Percentiles rank a stretch among this genome's conserved stretches.
Conservation (phyloP, 139 green algal species). For the Haematococcus lacustris region DNA sequence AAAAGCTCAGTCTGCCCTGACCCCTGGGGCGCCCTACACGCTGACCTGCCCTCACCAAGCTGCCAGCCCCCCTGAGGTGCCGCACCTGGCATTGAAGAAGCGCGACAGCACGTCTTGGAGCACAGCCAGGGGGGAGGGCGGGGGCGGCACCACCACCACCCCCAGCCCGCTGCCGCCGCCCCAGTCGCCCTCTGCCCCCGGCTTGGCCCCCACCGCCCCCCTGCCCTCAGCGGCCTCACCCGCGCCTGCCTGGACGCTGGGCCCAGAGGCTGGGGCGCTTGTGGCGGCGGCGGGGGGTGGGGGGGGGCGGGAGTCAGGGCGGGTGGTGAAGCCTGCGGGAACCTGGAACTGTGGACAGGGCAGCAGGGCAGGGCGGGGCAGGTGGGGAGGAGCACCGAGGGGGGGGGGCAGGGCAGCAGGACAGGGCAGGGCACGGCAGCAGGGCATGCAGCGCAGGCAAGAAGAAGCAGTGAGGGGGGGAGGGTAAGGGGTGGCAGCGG, state of each 20-base stretch:
- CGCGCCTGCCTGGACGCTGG: too few relatives aligned
- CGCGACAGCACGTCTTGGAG: slow-evolving; percentile 17
- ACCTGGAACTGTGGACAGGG: slow-evolving; percentile 19
- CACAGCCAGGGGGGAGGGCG: background rate
- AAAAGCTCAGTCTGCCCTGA: background rate
- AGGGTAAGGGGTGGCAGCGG: background rate
- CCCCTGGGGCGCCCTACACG: background rate
- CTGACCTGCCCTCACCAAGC: background rate
- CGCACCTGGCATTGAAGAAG: slow-evolving; percentile 23
- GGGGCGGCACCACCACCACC: background rate
- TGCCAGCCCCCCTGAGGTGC: too few relatives aligned
- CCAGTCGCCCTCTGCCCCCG: background rate
- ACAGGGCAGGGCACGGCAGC: background rate
- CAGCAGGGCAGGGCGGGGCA: background rate
- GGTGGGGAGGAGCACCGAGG: background rate
- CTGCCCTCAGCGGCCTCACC: background rate
- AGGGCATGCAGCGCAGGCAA: background rate
- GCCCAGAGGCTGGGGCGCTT: too few relatives aligned
- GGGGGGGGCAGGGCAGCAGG: background rate
- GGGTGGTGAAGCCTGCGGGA: slow-evolving; percentile 59
- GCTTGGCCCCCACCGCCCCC: background rate
- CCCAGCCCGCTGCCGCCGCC: background rate
- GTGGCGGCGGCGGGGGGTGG: background rate
- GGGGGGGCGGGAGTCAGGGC: background rate
- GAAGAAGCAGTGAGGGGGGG: background rate